phyloP scores from a whole-genome alignment of 2,329 filamentous ascomycete species.

The Exophiala sp. region DNA sequence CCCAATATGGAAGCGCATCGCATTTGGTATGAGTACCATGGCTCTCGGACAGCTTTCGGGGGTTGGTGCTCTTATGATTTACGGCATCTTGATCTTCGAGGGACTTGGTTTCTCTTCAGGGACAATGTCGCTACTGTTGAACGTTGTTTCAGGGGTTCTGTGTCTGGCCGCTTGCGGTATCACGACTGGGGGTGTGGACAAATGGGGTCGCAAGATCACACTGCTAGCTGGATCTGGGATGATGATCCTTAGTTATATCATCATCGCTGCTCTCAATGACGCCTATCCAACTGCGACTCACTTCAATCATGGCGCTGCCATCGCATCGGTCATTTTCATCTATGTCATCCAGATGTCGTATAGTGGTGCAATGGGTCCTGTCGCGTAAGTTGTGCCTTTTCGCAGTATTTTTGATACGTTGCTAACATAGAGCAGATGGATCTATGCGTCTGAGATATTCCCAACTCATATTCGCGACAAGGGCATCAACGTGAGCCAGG shows the following conservation, averaged over 20 bases:
- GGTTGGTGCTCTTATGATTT: constrained; percentile 39
- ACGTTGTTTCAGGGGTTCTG: constrained; percentile 7
- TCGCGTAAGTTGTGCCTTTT: background rate
- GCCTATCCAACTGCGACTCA: constrained; percentile 8
- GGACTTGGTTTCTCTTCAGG: constrained; percentile 33
- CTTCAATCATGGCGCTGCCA: constrained; percentile 11
- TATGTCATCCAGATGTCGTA: constrained; percentile 11
- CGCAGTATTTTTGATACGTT: no score
- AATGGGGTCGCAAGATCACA: constrained; percentile 10
- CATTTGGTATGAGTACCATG: constrained; percentile 38
- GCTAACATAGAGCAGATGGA: background rate
- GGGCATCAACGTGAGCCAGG: constrained; percentile 40
- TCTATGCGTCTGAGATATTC: background rate
- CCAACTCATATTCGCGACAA: constrained; percentile 27
- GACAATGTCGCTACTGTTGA: constrained; percentile 8
- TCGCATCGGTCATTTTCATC: constrained; percentile 8
- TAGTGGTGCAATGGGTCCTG: constrained; percentile 6
- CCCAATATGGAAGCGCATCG: constrained; percentile 33
- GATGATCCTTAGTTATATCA: constrained; percentile 11
- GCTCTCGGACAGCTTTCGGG: constrained; percentile 34
- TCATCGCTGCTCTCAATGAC: constrained; percentile 8
- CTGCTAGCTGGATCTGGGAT: constrained; percentile 4
- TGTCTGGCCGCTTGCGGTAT: background rate
- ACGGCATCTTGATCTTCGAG: constrained; percentile 39
- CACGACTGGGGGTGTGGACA: constrained; percentile 7